Conservation (phyloP, 371 early-diverging fungal species). For the Mortierella sp. region DNA sequence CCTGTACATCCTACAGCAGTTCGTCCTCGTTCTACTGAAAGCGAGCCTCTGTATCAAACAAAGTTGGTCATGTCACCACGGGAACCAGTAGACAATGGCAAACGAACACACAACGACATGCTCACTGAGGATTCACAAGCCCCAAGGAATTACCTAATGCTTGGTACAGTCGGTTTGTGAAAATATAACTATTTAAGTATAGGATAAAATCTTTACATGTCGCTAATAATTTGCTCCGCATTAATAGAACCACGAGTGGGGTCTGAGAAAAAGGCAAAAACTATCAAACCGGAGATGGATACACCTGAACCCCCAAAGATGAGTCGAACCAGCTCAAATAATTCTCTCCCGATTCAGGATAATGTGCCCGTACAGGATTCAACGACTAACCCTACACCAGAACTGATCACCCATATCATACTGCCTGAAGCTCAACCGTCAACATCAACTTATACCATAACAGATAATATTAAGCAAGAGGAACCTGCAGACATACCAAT, state of each 20-base stretch:
- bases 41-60: conserved; percentile 15
- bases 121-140: conserved; percentile 2
- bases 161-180: conserved; percentile 12
- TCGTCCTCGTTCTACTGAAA: conserved; percentile 2
- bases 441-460: conserved; percentile 3
- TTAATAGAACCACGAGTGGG: conserved; percentile 3
- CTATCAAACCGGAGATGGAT: background rate
- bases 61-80: background rate
- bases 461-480: background rate
- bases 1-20: background rate
- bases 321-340: background rate
- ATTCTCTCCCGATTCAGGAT: background rate
- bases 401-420: background rate
- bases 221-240: conserved; percentile 22
- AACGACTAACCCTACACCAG: background rate
- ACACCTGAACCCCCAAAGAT: background rate
- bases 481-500: background rate
- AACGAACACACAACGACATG: conserved; percentile 33
- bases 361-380: no score
- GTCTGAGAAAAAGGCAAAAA: background rate
- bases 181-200: background rate
- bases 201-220: no score
- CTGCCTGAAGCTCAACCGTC: background rate
- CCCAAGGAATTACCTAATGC: conserved; percentile 11
- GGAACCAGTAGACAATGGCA: conserved; percentile 1